Evolutionary conservation across 176 grass and related monocot species (phyloP), one percentile per base, ranked within the genome.

Genomic region (Carex parvula): DNA sequence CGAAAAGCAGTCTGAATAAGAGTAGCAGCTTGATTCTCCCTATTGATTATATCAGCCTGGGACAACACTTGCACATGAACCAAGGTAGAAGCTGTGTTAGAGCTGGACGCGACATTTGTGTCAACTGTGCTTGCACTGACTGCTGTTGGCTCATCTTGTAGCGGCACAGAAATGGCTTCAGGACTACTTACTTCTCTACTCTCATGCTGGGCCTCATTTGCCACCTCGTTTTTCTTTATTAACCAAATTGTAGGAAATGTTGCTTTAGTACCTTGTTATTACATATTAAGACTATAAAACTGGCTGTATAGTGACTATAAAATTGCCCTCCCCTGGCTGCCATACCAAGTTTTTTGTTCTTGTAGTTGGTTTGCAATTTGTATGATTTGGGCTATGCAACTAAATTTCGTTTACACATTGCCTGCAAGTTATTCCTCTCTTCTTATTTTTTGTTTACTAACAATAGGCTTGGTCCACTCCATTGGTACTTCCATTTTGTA

Each of bases 1-100:
- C 95, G 90, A 85, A 93, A 98, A 55, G 86, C 84, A 29, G 91
- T 95, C 70, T 98, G 95, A 93, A 98, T 90, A 87, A 93, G 53
- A 67, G 86, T 93, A 46, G 92, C 92, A 84, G 95, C 92, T 88
- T 84, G 87, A 67, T 91, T 92, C 72, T 93, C 87, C 69, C 65
- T 76, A 18, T 67, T 67, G 24, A 85, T 87, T 60, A 83, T 72
- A 88, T 94, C 87, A 73, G 85, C 89, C 77, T 91, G 88, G 83
- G 68, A 83, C 20, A 85, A 35, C 32, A 35, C 14, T 18, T 80
- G 64, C n/a, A 61, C 32, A 2, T 88, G 79, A 90, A 82, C 21
- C 33, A 75, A 85, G 79, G 55, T 22, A 82, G 80, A 88, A 72
- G 80, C 18, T 10, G 81, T 65, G 33, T 76, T 84, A 12, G 87